Conservation (phyloP, 805 yeast species). For the Candida methanosorbosa region DNA sequence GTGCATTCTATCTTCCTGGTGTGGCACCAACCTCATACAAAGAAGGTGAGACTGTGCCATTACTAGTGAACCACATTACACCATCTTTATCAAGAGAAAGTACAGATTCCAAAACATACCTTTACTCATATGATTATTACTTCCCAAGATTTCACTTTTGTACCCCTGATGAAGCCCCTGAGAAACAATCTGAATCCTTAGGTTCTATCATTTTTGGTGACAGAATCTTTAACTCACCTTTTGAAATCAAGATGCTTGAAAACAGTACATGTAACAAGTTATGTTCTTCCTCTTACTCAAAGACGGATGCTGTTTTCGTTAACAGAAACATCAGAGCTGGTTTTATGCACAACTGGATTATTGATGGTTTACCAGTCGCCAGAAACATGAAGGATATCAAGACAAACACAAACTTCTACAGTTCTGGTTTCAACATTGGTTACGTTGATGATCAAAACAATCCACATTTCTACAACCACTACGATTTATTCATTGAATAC, state of each 20-base stretch:
- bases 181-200: constrained; percentile 77
- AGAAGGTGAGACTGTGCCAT: constrained; percentile 62
- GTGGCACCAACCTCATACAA: constrained; percentile 89
- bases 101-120: constrained; percentile 40
- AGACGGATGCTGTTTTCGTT: constrained; percentile 65
- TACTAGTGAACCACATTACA: constrained; percentile 84
- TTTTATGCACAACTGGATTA: constrained; percentile 83
- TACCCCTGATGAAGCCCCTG: constrained; percentile 54
- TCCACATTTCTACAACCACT: constrained; percentile 74
- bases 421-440: constrained; percentile 79
- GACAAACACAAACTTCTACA: constrained; percentile 57
- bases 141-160: constrained; percentile 81
- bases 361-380: constrained; percentile 95
- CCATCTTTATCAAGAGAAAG: constrained; percentile 49
- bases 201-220: constrained; percentile 96
- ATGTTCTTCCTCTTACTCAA: constrained; percentile 55
- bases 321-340: constrained; percentile 74
- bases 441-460: constrained; percentile 42
- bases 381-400: constrained; percentile 45
- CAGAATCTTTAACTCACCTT: constrained; percentile 89
- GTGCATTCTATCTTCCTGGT: constrained; percentile 87
- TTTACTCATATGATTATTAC: constrained; percentile 78
- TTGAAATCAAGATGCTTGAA: constrained; percentile 68
- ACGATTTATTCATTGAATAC: constrained; percentile 69
- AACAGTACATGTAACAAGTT: constrained; percentile 58